A percentile compares a stretch with the other conserved stretches of the same genome.
These are phyloP conservation scores for Kodamaea jinghongensis DNA, from an alignment of 805 yeast species.

Conservation along the genomic window DNA sequence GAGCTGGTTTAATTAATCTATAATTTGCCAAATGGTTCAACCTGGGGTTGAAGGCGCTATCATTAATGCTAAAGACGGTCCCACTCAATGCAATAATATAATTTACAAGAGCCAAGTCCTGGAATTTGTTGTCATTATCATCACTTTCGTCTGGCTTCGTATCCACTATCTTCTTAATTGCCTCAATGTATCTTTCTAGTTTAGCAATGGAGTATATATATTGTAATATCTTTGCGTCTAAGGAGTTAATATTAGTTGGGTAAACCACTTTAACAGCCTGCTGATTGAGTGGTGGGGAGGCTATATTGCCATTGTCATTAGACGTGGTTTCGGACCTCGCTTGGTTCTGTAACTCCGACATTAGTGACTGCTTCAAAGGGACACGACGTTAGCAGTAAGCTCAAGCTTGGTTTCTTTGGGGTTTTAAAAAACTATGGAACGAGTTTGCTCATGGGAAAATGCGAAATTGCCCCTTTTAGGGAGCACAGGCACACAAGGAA, in stretches of 20 bases:
- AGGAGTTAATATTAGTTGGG: conserved; percentile 20
- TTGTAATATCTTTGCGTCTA: conserved; percentile 59
- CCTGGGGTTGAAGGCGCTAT: conserved; percentile 26
- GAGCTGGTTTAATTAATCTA: conserved; percentile 23
- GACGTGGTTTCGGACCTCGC: too few species aligned
- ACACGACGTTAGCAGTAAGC: too few species aligned
- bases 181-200: conserved; percentile 35
- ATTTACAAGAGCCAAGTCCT: conserved; percentile 29
- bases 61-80: conserved; percentile 37
- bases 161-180: conserved; percentile 26
- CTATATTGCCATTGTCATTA: too few species aligned
- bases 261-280: neutral
- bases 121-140: conserved; percentile 13
- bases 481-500: too few species aligned
- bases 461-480: too few species aligned
- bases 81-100: conserved; percentile 33
- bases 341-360: too few species aligned
- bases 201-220: conserved; percentile 54
- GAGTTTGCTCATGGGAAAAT: too few species aligned
- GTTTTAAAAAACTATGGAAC: too few species aligned
- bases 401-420: too few species aligned
- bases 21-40: conserved; percentile 28
- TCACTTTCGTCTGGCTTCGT: conserved; percentile 13
- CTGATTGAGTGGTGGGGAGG: neutral
- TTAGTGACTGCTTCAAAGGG: too few species aligned